Evolutionary conservation across 768 basidiomycete genomes (phyloP).

Genomic region (Crepidotus variabilis): DNA sequence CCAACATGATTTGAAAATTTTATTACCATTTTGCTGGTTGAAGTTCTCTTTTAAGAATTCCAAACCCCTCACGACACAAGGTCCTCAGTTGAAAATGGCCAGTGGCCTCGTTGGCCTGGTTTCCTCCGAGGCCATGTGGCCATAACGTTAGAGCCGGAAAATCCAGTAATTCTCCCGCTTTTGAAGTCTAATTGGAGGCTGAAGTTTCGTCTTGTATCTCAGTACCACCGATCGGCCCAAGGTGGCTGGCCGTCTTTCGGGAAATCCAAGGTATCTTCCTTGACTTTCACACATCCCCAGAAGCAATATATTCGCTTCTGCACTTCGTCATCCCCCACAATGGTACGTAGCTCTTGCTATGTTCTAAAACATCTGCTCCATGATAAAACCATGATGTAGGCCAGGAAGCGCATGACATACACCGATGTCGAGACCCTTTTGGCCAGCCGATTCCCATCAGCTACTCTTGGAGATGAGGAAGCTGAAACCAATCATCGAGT

Average conservation of each 20-base stretch:
- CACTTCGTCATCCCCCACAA: not conserved
- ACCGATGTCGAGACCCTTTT: not conserved
- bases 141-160: not conserved
- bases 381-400: not conserved
- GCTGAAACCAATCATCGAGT: not conserved
- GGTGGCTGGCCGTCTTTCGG: too few relatives aligned
- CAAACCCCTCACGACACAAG: too few relatives aligned
- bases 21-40: too few relatives aligned
- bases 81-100: too few relatives aligned
- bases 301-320: too few relatives aligned
- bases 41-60: too few relatives aligned
- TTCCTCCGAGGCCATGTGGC: not conserved
- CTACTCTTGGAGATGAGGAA: not conserved
- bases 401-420: not conserved
- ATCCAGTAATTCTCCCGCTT: not conserved
- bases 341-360: not conserved
- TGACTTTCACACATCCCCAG: too few relatives aligned
- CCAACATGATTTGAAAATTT: too few relatives aligned
- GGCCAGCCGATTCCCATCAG: not conserved
- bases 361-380: not conserved
- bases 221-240: too few relatives aligned
- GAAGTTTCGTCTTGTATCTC: too few relatives aligned
- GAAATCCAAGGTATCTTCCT: too few relatives aligned
- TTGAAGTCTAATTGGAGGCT: not conserved
- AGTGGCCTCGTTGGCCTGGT: not conserved